Conservation (phyloP, 148 eudicot species). For the Amaranthus cruentus region DNA sequence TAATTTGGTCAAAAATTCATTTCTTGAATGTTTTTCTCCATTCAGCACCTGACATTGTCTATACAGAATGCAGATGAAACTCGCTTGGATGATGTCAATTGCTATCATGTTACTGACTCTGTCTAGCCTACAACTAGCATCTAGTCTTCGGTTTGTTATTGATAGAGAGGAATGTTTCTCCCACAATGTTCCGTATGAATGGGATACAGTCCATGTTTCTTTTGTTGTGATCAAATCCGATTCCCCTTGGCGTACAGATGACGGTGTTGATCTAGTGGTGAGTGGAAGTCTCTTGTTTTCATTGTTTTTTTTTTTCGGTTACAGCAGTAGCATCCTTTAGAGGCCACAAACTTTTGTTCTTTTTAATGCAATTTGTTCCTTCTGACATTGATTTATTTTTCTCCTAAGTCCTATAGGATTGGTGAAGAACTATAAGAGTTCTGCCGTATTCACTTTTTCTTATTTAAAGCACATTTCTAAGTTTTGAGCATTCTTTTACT, state of each 20-base stretch:
- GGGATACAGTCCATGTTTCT: conserved; percentile 65
- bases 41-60: conserved; percentile 8
- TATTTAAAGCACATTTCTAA: not conserved
- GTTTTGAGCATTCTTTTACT: not conserved
- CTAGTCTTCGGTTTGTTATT: conserved; percentile 73
- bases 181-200: conserved; percentile 70
- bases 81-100: conserved; percentile 8
- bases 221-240: conserved; percentile 84
- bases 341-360: too few species aligned
- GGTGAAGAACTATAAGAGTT: not conserved
- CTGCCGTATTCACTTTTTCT: not conserved
- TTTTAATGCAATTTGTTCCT: not conserved
- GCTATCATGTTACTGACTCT: conserved; percentile 34
- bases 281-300: conserved; percentile 12
- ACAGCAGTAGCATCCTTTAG: not conserved
- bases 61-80: conserved; percentile 29
- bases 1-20: not conserved
- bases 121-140: conserved; percentile 37
- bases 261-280: conserved; percentile 92
- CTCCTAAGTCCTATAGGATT: not conserved
- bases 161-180: conserved; percentile 91
- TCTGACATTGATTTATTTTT: not conserved
- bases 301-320: not conserved
- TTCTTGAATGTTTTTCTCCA: not conserved
- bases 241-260: conserved; percentile 62